These are phyloP conservation scores for Debaryomyces castellii DNA, from an alignment of 805 yeast species.

Conservation along the genomic window DNA sequence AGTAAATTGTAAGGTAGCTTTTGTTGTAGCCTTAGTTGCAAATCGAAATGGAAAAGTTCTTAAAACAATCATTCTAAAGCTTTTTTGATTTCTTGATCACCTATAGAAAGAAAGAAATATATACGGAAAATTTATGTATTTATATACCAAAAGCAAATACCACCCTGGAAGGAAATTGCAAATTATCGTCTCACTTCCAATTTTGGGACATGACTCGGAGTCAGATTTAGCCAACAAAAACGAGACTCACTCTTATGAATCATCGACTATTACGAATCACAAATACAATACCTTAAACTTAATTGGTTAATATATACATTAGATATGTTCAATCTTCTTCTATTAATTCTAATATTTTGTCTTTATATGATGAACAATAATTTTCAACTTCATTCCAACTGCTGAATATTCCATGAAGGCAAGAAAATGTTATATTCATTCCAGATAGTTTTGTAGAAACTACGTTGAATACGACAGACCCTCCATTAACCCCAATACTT, in stretches of 20 bases:
- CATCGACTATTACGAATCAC: background rate
- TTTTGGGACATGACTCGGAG: slow-evolving; percentile 1
- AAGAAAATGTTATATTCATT: background rate
- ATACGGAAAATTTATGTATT: background rate
- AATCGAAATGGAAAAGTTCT: too few relatives aligned
- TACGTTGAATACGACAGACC: background rate
- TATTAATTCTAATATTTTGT: too few relatives aligned
- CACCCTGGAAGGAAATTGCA: background rate
- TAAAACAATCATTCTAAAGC: too few relatives aligned
- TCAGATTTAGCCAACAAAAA: background rate
- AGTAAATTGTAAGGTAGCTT: background rate
- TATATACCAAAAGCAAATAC: background rate
- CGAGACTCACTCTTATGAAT: background rate
- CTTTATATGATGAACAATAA: background rate
- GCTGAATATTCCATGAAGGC: background rate
- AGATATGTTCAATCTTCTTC: background rate
- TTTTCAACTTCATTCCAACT: background rate
- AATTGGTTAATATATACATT: background rate
- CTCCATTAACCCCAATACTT: background rate
- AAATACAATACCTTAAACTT: background rate
- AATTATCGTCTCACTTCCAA: background rate
- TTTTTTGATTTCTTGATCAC: too few relatives aligned
- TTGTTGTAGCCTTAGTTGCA: background rate
- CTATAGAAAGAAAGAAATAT: too few relatives aligned
- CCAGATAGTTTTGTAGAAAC: background rate